A percentile compares a stretch with the other conserved stretches of the same genome.
Evolutionary conservation across 495 filamentous ascomycete genomes (phyloP).

Genomic region (Penicillium desertorum): DNA sequence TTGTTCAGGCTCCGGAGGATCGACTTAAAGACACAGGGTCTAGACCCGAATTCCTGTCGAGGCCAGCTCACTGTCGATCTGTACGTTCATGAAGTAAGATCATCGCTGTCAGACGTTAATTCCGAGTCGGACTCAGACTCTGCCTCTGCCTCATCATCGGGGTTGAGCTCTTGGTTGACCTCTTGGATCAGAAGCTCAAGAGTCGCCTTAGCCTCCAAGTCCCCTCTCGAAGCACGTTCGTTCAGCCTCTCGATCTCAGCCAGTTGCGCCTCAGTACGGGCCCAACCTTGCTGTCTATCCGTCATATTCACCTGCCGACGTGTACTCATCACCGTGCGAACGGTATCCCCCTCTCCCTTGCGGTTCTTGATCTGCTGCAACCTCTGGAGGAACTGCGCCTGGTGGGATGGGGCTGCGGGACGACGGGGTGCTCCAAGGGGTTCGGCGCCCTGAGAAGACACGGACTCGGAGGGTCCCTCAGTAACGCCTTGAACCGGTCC

Average conservation of each 20-base stretch:
- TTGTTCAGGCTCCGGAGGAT: neutral
- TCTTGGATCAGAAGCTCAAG: constrained; percentile 30
- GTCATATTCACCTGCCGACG: constrained; percentile 33
- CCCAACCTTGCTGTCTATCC: constrained; percentile 43
- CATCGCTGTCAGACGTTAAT: neutral
- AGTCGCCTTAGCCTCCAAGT: constrained; percentile 33
- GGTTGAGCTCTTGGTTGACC: constrained; percentile 2
- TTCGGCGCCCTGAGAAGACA: constrained; percentile 4
- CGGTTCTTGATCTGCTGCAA: constrained; percentile 42
- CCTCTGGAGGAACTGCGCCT: constrained; percentile 46
- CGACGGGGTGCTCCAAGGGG: constrained; percentile 19
- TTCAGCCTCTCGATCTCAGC: constrained; percentile 37
- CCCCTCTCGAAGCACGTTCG: constrained; percentile 34
- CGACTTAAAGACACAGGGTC: neutral
- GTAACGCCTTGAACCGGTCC: constrained; percentile 6
- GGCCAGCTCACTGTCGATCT: neutral
- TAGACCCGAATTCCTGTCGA: neutral
- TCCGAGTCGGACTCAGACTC: neutral
- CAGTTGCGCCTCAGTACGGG: constrained; percentile 42
- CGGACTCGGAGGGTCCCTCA: neutral
- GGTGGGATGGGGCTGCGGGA: constrained; percentile 29
- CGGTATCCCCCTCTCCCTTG: constrained; percentile 47
- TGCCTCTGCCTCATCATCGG: neutral
- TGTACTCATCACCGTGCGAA: constrained; percentile 38
- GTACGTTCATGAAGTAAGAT: neutral